Base-by-base conservation (phyloP, 441 rosid species). In the Kokia cookei region DNA sequence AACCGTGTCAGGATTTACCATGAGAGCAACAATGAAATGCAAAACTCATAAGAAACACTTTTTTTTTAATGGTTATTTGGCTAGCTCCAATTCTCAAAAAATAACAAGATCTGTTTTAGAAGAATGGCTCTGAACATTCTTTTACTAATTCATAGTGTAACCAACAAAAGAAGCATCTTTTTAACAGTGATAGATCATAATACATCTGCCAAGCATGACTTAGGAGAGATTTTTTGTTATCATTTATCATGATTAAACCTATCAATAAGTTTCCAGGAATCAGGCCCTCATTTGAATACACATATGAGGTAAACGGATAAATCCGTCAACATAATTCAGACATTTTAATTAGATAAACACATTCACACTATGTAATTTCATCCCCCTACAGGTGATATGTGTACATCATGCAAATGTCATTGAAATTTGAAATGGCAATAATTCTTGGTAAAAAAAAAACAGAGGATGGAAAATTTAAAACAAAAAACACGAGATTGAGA, bases 1-100 rank as follows among this genome's bases (percentile, higher is more conserved):
- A 62, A 79, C 65, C 17, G 51, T 43, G 13, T 26, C 48, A 77
- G 58, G 76, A 59, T 40, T 75, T 37, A 57, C 45, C 73, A 64
- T 47, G 22, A 22, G 45, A 58, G 60, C 43, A 67, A 15, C 43
- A 67, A 4, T 27, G 8, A 15, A 43, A 67, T 48, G 59, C 24
- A 48, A 67, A 26, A 24, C n/a, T 5, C 22, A 65, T 45, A 65
- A 58, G 2, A 26, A 7, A 14, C 5, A 7, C 7, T 27, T 26
- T 19, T 43, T 47, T 22, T 17, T 29, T 12, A 24, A 24, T 45
- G 55, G 32, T 24, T 24, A 45, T 66, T 24, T 66, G 55, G 55
- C 37, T 47, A 66, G 35, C 35, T 65, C 37, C 19, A 13, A 17
- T 12, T 9, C 15, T 13, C 24, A 40, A 48, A 47, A 51, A 12